phyloP scores from a whole-genome alignment of 106 monocot species.

The Triglochin maritima region DNA sequence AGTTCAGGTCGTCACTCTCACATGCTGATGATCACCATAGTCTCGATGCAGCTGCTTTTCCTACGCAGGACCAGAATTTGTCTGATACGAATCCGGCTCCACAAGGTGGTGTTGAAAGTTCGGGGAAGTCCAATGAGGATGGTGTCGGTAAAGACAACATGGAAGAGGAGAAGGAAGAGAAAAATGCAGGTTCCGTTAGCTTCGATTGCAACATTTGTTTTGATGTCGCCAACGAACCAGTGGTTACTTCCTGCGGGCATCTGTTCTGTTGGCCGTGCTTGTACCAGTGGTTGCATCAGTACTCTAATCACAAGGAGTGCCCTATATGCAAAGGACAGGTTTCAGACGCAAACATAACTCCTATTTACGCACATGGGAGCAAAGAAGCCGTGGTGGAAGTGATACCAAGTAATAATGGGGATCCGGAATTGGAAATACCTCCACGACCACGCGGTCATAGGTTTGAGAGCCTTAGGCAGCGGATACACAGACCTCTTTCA shows the following conservation, averaged over 20 bases:
- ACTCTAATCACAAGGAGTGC: constrained; percentile 62
- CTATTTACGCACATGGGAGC: constrained; percentile 55
- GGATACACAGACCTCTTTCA: constrained; percentile 32
- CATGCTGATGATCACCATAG: constrained; percentile 14
- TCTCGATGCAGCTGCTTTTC: constrained; percentile 3
- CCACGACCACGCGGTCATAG: constrained; percentile 61
- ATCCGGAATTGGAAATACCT: constrained; percentile 39
- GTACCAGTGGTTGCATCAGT: constrained; percentile 79
- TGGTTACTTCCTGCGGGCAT: constrained; percentile 86
- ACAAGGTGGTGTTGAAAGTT: constrained; percentile 11
- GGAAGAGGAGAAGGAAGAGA: constrained; percentile 30
- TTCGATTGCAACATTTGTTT: constrained; percentile 91
- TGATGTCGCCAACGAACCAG: constrained; percentile 65
- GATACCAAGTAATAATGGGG: constrained; percentile 1
- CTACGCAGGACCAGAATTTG: constrained; percentile 8
- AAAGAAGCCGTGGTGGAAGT: not conserved
- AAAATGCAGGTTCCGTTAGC: constrained; percentile 21
- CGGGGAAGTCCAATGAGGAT: constrained; percentile 34
- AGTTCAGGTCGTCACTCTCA: constrained; percentile 26
- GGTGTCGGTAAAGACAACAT: constrained; percentile 21
- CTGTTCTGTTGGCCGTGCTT: constrained; percentile 89
- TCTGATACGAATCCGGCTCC: constrained; percentile 12
- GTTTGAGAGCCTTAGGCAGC: constrained; percentile 66
- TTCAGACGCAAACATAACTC: constrained; percentile 42
- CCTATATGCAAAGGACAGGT: constrained; percentile 92